These are phyloP conservation scores for Alternaria sp. DNA, from an alignment of 2,329 filamentous ascomycete species.

Conservation along the genomic window DNA sequence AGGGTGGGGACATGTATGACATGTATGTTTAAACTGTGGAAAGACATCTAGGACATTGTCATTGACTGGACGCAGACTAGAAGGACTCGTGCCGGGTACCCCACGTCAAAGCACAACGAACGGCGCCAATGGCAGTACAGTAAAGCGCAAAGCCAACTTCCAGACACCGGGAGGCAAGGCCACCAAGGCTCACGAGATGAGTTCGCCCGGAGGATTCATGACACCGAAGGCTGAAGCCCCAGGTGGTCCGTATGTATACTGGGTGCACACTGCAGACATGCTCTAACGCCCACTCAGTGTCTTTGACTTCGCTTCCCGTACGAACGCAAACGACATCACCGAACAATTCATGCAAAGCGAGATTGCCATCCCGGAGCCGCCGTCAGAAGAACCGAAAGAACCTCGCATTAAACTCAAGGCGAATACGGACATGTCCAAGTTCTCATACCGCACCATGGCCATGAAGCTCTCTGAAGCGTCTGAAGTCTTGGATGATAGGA, in stretches of 20 bases:
- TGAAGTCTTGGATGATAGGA: constrained; percentile 91
- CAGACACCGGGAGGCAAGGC: constrained; percentile 58
- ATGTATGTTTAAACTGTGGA: constrained; percentile 62
- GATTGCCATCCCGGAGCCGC: constrained; percentile 69
- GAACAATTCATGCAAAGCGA: constrained; percentile 80
- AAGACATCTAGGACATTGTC: neutral
- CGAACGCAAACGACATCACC: constrained; percentile 79
- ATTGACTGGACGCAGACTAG: constrained; percentile 48
- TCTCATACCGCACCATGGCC: constrained; percentile 87
- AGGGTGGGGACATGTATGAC: constrained; percentile 74
- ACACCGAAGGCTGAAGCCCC: constrained; percentile 45
- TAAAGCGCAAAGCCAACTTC: constrained; percentile 62
- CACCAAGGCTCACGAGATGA: constrained; percentile 50
- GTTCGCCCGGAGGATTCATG: constrained; percentile 56
- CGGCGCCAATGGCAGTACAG: constrained; percentile 54
- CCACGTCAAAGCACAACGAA: constrained; percentile 49
- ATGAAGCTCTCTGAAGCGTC: constrained; percentile 95
- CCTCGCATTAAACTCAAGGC: constrained; percentile 83
- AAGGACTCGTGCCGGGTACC: constrained; percentile 55
- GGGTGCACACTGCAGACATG: neutral
- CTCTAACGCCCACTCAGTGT: constrained; percentile 48
- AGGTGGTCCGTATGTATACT: constrained; percentile 47
- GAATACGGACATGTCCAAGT: constrained; percentile 87
- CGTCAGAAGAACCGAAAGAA: constrained; percentile 74
- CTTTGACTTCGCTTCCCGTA: constrained; percentile 76